A percentile compares a stretch with the other conserved stretches of the same genome.
These are phyloP conservation scores for Fomitopsis pinicola DNA, from an alignment of 1,284 basidiomycete genomes.

Conservation along the genomic window DNA sequence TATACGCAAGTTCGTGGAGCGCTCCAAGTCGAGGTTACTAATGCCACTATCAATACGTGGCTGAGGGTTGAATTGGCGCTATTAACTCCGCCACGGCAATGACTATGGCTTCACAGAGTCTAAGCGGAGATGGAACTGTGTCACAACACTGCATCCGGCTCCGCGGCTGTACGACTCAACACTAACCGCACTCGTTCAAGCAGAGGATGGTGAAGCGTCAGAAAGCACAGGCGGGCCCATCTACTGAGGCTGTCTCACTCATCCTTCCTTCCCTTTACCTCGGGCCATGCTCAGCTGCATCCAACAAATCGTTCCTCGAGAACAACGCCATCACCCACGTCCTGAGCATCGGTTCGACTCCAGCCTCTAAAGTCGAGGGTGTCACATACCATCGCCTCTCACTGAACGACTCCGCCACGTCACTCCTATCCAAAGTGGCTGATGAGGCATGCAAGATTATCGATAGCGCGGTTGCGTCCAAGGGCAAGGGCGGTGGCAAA, in stretches of 20 bases:
- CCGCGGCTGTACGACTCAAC: no score
- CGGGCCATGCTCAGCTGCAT: slow-evolving; percentile 20
- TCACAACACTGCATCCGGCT: no score
- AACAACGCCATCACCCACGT: slow-evolving; percentile 30
- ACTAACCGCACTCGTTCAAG: no score
- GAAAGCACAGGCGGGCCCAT: background rate
- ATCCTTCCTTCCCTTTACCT: slow-evolving; percentile 18
- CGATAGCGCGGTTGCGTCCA: slow-evolving; percentile 18
- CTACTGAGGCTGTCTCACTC: slow-evolving; percentile 7
- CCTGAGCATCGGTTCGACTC: slow-evolving; percentile 32
- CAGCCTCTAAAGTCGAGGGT: slow-evolving; percentile 19
- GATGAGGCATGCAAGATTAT: slow-evolving; percentile 28
- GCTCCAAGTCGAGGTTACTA: no score
- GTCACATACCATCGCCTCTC: slow-evolving; percentile 32
- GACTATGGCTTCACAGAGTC: no score
- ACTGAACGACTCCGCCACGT: slow-evolving; percentile 27
- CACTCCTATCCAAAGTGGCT: slow-evolving; percentile 22
- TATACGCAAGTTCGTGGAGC: no score
- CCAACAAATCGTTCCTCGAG: slow-evolving; percentile 14
- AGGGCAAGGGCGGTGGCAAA: slow-evolving; percentile 13
- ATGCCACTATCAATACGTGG: no score
- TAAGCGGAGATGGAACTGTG: no score
- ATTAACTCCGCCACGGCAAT: no score
- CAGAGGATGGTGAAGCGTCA: background rate
- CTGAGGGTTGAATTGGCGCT: no score